A percentile compares a stretch with the other conserved stretches of the same genome.
phyloP scores from a whole-genome alignment of 2,329 filamentous ascomycete species.

The Hymenoscyphus salicellus region DNA sequence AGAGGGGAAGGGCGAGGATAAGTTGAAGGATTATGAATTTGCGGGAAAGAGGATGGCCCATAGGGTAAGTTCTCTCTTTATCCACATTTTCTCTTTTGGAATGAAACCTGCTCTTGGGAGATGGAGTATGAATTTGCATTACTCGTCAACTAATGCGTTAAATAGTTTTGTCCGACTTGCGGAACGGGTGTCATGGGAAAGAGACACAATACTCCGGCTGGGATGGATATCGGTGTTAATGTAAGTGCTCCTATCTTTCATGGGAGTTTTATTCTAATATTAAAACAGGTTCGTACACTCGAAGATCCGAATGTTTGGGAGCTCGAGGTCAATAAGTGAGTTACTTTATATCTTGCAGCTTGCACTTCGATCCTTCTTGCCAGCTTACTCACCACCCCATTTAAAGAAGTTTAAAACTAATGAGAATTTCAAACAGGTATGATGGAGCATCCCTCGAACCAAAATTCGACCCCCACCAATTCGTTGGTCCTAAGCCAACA shows the following conservation, averaged over 20 bases:
- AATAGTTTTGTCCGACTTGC: constrained; percentile 52
- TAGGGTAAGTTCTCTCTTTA: constrained; percentile 35
- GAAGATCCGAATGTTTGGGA: constrained; percentile 22
- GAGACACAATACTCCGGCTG: constrained; percentile 31
- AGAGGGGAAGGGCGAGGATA: constrained; percentile 49
- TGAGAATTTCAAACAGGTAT: constrained; percentile 8
- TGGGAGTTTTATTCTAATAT: neutral
- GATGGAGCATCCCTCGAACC: constrained; percentile 23
- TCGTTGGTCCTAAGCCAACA: constrained; percentile 16
- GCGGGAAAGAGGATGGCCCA: constrained; percentile 40
- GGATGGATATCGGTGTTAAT: constrained; percentile 42
- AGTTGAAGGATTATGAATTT: constrained; percentile 47
- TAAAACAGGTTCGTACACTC: constrained; percentile 19
- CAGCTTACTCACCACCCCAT: neutral
- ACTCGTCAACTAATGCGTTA: too few species aligned
- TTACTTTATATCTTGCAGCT: neutral
- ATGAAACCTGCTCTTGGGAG: neutral
- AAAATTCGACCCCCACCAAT: constrained; percentile 14
- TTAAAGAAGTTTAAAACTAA: neutral
- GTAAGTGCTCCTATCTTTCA: constrained; percentile 32
- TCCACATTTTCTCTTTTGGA: neutral
- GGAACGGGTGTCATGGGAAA: constrained; percentile 44
- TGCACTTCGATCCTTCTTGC: neutral
- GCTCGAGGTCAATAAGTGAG: constrained; percentile 17
- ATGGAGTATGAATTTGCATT: neutral